Evolutionary conservation across 768 basidiomycete species (phyloP).

Genomic region (Coprinopsis cinerea): DNA sequence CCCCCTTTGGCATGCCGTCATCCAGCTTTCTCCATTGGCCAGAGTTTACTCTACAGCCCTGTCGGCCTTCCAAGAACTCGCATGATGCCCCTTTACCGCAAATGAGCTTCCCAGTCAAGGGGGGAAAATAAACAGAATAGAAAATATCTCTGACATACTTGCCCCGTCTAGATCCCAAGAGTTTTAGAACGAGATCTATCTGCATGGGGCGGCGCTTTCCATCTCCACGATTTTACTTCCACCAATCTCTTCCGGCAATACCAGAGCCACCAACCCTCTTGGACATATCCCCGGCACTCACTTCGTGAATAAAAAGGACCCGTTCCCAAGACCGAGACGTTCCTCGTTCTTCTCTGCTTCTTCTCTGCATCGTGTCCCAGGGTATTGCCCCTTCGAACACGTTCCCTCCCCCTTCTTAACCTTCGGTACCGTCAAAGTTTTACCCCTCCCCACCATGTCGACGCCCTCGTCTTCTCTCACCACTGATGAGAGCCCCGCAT

Average conservation of each 20-base stretch:
- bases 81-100: neutral
- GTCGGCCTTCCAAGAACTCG: neutral
- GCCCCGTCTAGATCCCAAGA: constrained; percentile 2
- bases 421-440: neutral
- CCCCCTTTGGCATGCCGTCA: neutral
- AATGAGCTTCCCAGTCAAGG: neutral
- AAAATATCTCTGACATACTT: neutral
- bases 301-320: no score
- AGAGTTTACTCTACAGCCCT: neutral
- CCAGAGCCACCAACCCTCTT: no score
- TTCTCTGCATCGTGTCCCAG: neutral
- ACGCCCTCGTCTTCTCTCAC: constrained; percentile 6
- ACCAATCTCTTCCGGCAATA: neutral
- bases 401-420: neutral
- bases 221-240: neutral
- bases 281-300: no score
- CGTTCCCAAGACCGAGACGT: neutral
- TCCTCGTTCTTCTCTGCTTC: neutral
- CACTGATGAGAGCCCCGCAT: constrained; percentile 19
- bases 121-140: neutral
- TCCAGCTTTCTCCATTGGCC: neutral
- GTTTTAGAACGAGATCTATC: neutral
- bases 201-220: neutral
- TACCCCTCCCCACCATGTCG: constrained; percentile 4
- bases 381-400: neutral